Conservation (phyloP, 177 flowering plant genomes). For the Vitis hybrid region DNA sequence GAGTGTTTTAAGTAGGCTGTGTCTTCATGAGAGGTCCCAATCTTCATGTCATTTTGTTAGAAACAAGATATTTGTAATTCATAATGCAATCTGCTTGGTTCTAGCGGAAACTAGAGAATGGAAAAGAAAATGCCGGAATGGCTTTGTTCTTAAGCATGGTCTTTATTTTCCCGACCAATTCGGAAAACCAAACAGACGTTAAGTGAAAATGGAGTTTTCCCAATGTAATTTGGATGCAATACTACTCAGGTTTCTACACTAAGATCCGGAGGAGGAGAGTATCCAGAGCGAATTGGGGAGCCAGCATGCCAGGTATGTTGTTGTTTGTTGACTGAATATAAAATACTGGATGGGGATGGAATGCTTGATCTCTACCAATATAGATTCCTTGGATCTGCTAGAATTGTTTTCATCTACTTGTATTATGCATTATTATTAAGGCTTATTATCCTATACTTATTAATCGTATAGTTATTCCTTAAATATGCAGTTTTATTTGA, state of each 20-base stretch:
- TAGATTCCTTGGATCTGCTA: not conserved
- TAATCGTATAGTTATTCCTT: not conserved
- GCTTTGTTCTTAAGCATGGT: too few species aligned
- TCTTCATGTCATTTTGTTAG: too few species aligned
- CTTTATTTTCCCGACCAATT: too few species aligned
- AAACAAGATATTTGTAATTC: too few species aligned
- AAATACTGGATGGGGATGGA: not conserved
- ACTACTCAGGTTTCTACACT: constrained; percentile 38
- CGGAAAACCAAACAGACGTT: not conserved
- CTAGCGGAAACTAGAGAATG: too few species aligned
- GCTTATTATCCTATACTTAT: not conserved
- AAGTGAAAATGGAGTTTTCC: not conserved
- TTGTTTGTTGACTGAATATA: not conserved
- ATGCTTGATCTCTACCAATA: not conserved
- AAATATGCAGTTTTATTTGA: constrained; percentile 40
- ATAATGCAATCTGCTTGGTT: too few species aligned
- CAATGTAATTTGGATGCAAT: not conserved
- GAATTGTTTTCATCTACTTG: too few species aligned
- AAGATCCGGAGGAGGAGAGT: constrained; percentile 46
- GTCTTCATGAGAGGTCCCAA: not conserved
- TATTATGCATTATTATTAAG: too few species aligned
- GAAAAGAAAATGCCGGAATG: too few species aligned
- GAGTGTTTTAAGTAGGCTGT: not conserved
- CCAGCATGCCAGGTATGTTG: constrained; percentile 53
- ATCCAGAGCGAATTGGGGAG: constrained; percentile 67